A percentile compares a stretch with the other conserved stretches of the same genome.
These are phyloP conservation scores for Boletus rex-veris DNA, from an alignment of 768 basidiomycete species.

Conservation along the genomic window DNA sequence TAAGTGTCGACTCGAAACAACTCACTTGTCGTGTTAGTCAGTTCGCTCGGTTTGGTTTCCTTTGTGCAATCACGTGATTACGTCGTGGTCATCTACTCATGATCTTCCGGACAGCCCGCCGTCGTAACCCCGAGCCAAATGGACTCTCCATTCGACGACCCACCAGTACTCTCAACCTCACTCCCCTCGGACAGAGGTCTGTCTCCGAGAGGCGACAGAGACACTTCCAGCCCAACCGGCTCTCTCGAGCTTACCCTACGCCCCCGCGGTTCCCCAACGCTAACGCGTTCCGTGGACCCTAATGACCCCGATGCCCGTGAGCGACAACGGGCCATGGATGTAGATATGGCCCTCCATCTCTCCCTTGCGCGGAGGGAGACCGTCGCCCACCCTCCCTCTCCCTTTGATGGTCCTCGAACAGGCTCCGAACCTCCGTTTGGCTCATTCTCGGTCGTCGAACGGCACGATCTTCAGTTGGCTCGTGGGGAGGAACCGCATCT, in stretches of 20 bases:
- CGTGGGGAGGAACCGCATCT: slow-evolving; percentile 28
- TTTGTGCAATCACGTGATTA: background rate
- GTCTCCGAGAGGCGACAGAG: slow-evolving; percentile 36
- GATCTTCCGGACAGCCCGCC: slow-evolving; percentile 1
- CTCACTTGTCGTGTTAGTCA: no score
- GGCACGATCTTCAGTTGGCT: slow-evolving; percentile 43
- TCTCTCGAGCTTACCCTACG: slow-evolving; percentile 39
- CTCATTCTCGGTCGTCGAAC: slow-evolving; percentile 46
- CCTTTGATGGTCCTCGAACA: slow-evolving; percentile 31
- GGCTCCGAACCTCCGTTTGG: slow-evolving; percentile 37
- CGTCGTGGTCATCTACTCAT: no score
- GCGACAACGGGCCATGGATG: slow-evolving; percentile 90
- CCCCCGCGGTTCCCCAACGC: slow-evolving; percentile 58
- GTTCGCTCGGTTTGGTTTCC: no score
- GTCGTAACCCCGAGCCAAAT: slow-evolving; percentile 22
- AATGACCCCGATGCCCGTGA: slow-evolving; percentile 76
- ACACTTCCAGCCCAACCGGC: slow-evolving; percentile 39
- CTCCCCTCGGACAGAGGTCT: slow-evolving; percentile 39
- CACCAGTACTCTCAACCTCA: slow-evolving; percentile 35
- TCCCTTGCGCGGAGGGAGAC: slow-evolving; percentile 70
- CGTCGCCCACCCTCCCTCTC: slow-evolving; percentile 36
- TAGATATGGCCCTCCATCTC: slow-evolving; percentile 84
- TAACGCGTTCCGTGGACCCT: slow-evolving; percentile 59
- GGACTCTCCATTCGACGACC: slow-evolving; percentile 39
- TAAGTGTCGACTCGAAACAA: no score